These are phyloP conservation scores for Neoboletus subvelutipes DNA, from an alignment of 768 basidiomycete genomes.

Conservation along the genomic window DNA sequence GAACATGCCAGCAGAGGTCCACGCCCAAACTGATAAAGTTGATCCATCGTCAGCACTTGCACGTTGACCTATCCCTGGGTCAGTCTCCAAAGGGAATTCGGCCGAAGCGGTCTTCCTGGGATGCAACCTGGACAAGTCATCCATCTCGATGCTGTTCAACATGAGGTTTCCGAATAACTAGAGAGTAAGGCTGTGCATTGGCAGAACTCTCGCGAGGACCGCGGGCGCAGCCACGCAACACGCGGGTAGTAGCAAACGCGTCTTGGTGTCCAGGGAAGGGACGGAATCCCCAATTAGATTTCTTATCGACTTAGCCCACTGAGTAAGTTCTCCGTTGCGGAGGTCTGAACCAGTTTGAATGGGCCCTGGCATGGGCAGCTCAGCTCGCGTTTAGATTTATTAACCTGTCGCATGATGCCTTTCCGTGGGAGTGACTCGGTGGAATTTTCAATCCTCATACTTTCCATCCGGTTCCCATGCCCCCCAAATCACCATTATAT, in stretches of 20 bases:
- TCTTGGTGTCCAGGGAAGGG: neutral
- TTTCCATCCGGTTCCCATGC: neutral
- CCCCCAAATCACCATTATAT: neutral
- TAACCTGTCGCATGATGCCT: neutral
- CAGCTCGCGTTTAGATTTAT: neutral
- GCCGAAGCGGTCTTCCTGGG: constrained; percentile 6
- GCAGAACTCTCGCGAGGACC: neutral
- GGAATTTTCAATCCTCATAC: neutral
- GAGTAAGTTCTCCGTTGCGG: too few relatives aligned
- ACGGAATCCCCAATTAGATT: neutral
- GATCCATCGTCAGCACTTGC: constrained; percentile 22
- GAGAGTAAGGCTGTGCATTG: neutral
- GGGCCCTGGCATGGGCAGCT: too few relatives aligned
- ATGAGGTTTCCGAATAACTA: constrained; percentile 18
- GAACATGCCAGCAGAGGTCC: constrained; percentile 35
- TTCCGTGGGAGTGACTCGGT: too few relatives aligned
- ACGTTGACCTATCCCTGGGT: constrained; percentile 5
- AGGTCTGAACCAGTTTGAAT: too few relatives aligned
- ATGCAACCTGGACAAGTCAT: constrained; percentile 32
- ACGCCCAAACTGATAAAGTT: constrained; percentile 40
- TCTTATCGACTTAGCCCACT: too few relatives aligned
- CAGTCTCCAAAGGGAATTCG: constrained; percentile 8
- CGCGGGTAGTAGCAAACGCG: too few relatives aligned
- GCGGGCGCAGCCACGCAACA: neutral
- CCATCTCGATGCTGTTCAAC: constrained; percentile 39